Percentiles rank a stretch among this genome's conserved stretches.
Conservation (phyloP, 768 basidiomycete species). For the Polyporus arcularius region DNA sequence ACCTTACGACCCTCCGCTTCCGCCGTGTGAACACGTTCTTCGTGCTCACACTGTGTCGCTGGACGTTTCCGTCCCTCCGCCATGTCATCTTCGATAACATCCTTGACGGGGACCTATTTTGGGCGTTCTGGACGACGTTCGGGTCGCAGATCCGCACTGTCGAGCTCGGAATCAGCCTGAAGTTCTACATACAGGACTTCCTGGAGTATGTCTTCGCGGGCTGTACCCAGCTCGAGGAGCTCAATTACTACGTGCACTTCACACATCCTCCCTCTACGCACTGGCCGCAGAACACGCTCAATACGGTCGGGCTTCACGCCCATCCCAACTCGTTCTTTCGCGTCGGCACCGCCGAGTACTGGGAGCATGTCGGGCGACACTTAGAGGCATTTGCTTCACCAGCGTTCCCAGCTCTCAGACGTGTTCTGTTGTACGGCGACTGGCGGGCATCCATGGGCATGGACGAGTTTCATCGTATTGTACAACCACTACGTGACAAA, state of each 20-base stretch:
- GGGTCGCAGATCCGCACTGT: conserved; percentile 53
- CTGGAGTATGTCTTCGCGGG: conserved; percentile 46
- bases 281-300: conserved; percentile 33
- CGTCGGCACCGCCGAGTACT: conserved; percentile 35
- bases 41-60: conserved; percentile 47
- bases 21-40: conserved; percentile 49
- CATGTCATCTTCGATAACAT: conserved; percentile 56
- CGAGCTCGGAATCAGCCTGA: conserved; percentile 59
- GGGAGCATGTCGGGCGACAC: conserved; percentile 48
- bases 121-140: conserved; percentile 49
- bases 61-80: conserved; percentile 55
- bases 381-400: conserved; percentile 44
- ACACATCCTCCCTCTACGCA: conserved; percentile 18
- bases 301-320: conserved; percentile 53
- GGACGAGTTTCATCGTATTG: conserved; percentile 37
- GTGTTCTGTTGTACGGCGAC: conserved; percentile 52
- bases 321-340: conserved; percentile 44
- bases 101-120: conserved; percentile 35
- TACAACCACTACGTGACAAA: conserved; percentile 34
- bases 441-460: conserved; percentile 46
- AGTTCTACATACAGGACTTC: conserved; percentile 53
- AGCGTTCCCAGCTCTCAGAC: conserved; percentile 47
- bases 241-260: conserved; percentile 50
- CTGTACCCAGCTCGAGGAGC: conserved; percentile 47
- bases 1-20: conserved; percentile 56